Conservation (phyloP, 805 yeast genomes). For the Suhomyces sp. region DNA sequence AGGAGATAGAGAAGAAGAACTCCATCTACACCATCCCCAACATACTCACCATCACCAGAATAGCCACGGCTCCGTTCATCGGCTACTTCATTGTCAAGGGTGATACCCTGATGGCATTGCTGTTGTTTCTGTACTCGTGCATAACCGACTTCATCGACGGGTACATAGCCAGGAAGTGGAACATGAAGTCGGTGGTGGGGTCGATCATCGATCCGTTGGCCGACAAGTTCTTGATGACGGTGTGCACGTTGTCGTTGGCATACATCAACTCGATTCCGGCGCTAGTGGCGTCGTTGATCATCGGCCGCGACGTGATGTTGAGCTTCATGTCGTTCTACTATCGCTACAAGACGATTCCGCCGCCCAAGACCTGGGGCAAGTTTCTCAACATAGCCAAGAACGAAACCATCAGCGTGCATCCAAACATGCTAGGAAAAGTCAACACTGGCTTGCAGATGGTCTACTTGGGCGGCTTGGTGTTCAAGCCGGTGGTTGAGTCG, state of each 20-base stretch:
- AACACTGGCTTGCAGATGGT: slow-evolving; percentile 93
- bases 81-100: slow-evolving; percentile 74
- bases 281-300: slow-evolving; percentile 59
- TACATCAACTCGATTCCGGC: slow-evolving; percentile 66
- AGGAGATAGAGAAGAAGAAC: too few species aligned
- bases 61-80: slow-evolving; percentile 78
- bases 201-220: slow-evolving; percentile 94
- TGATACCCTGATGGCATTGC: slow-evolving; percentile 61
- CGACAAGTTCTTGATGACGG: slow-evolving; percentile 85
- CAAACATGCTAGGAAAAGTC: slow-evolving; percentile 79
- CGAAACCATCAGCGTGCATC: slow-evolving; percentile 83
- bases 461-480: slow-evolving; percentile 57
- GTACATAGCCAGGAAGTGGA: slow-evolving; percentile 75
- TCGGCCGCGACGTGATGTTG: slow-evolving; percentile 79
- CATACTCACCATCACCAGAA: slow-evolving; percentile 73
- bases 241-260: slow-evolving; percentile 75
- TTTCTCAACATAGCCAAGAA: slow-evolving; percentile 71
- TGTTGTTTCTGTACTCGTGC: slow-evolving; percentile 79
- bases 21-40: slow-evolving; percentile 67
- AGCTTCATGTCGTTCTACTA: slow-evolving; percentile 69
- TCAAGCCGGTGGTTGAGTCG: slow-evolving; percentile 31
- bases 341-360: slow-evolving; percentile 69
- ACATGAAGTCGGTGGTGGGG: slow-evolving; percentile 78
- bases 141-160: slow-evolving; percentile 93
- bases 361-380: slow-evolving; percentile 68